Base-by-base conservation (phyloP, 208 protist genomes). In the Crithidia thermophila region DNA sequence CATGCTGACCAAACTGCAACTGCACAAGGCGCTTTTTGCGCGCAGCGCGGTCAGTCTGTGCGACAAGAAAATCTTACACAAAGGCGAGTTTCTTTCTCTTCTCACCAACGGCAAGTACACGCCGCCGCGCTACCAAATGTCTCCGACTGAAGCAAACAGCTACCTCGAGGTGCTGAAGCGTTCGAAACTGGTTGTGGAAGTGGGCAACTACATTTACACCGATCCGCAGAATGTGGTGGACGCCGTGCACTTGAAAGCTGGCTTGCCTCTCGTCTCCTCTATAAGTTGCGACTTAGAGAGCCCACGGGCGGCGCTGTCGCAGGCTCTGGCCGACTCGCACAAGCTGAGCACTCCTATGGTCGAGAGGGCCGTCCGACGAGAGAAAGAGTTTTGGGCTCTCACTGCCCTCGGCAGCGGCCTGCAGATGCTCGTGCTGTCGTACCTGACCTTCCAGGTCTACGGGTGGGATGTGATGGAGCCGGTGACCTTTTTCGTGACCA, bases 401-500 rank as follows among this genome's bases (percentile, higher is more conserved):
- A 81, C 75, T 14, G 81, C 81, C 11, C 49, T 91, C 6, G 60
- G 77, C 0, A 91, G 86, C 64, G 80, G 84, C 4, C 28, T 71
- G 2, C 89, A 94, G 69, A 94, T 92, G 86, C 59, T 75, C 1
- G 53, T 89, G 55, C 62, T 94, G 2, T 78, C 89, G 23, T 94
- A 94, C 67, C 39, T 92, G 18, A 90, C 81, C 13, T 94, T 94
- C 67, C 34, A 84, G 23, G 79, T 91, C 18, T 94, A 84, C 65
- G 85, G 75, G 23, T 94, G 89, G 89, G 82, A 91, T 61, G 77
- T 92, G 0, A 94, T 94, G 89, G 89, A 94, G 66, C 89, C 89
- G 27, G 61, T 91, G 33, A 86, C 79, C 25, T 94, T 85, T 60
- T 94, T 94, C 72, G 72, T 92, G 14, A 90, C 86, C 13, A 81